Conservation (phyloP, 345 rosid genomes). For the Rhizophora mangle region DNA sequence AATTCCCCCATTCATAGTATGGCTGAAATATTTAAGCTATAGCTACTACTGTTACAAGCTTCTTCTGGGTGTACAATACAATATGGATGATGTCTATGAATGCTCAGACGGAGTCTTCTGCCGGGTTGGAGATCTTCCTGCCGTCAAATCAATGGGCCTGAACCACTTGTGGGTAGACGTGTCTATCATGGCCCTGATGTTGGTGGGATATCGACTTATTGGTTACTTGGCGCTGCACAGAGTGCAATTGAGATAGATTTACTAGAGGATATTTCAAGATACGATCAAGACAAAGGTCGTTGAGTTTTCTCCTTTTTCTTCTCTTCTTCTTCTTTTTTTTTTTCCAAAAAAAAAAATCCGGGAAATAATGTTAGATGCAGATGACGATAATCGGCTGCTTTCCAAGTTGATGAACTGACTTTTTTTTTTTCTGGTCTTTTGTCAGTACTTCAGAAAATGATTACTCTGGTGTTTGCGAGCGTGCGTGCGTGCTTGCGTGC, state of each 20-base stretch:
- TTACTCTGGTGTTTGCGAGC: slow-evolving; percentile 9
- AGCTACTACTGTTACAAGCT: slow-evolving; percentile 97
- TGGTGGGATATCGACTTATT: slow-evolving; percentile 81
- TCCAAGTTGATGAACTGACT: slow-evolving; percentile 27
- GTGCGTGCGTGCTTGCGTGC: no score
- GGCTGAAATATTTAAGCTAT: slow-evolving; percentile 96
- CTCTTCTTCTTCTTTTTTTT: no score
- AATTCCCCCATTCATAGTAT: slow-evolving; percentile 84
- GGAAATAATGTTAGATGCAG: slow-evolving; percentile 52
- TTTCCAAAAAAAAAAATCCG: neutral
- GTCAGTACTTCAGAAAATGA: slow-evolving; percentile 15
- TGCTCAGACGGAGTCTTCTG: slow-evolving; percentile 72
- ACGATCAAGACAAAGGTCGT: slow-evolving; percentile 4
- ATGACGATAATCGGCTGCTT: slow-evolving; percentile 16
- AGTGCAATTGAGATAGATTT: slow-evolving; percentile 50
- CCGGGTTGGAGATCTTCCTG: slow-evolving; percentile 79
- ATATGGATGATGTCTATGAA: slow-evolving; percentile 63
- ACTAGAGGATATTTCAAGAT: neutral
- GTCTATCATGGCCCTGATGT: slow-evolving; percentile 77
- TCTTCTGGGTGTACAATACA: slow-evolving; percentile 91
- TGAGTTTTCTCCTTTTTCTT: slow-evolving; percentile 22
- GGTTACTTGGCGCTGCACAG: slow-evolving; percentile 83
- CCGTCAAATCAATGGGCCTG: slow-evolving; percentile 82
- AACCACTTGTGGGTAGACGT: slow-evolving; percentile 80
- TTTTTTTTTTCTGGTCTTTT: neutral